Base-by-base conservation (phyloP, 2,329 filamentous ascomycete genomes). In the Anthostomella pinea region DNA sequence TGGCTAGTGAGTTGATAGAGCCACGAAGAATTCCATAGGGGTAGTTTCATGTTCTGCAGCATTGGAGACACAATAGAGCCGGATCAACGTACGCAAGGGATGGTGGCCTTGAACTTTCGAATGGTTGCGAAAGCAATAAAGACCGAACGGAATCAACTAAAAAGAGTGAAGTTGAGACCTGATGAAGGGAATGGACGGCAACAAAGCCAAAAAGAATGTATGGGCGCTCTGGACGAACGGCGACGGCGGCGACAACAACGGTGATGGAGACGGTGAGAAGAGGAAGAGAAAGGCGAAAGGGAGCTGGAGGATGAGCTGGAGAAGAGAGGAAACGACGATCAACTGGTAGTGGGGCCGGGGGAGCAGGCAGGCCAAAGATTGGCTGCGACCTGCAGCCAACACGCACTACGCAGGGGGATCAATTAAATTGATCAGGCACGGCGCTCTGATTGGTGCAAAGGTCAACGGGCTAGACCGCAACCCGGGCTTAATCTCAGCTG, bases 101-200 rank as follows among this genome's bases (percentile, higher is more conserved):
- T 48, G 43, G 49, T 41, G 43, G 48, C 49, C 49, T 54, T 47
- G 45, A 46, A 41, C 56, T 51, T 44, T 38, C 34, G 35, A 39
- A 39, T 31, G 21, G 54, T 55, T 51, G 54, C 46, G 55, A 54
- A 50, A 51, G 41, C 49, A 56, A 51, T 62, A 70, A 70, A 51
- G 67, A 71, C 53, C 50, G 68, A 66, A 70, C 65, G 61, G 67
- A 52, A 54, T 59, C 63, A 67, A 65, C 63, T 66, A 60, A 57
- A 69, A 66, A 61, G 68, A 70, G 58, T 67, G 66, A 67, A 67
- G 64, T 58, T 64, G 66, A 65, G 52, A 58, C 63, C 66, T 38
- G 20, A 64, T 62, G 41, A 33, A 49, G 57, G 48, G 50, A 53
- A 51, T 50, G 43, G 52, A 51, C 48, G 47, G 48, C 49, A 42